phyloP scores from a whole-genome alignment of 1,284 basidiomycete species.

The Neonothopanus nambi region DNA sequence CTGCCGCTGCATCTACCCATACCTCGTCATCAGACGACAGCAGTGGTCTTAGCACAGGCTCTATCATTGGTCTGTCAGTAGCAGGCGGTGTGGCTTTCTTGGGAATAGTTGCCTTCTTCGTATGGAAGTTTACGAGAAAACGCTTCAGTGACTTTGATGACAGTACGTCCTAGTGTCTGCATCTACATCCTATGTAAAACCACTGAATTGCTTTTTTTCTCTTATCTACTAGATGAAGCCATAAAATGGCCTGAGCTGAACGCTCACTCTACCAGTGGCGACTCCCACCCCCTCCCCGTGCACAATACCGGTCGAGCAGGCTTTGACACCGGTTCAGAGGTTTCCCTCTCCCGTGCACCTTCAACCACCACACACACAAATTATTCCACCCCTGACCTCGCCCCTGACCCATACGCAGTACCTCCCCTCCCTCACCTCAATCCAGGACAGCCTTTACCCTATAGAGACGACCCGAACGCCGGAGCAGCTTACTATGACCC shows the following conservation, averaged over 20 bases:
- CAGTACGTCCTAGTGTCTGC: slow-evolving; percentile 56
- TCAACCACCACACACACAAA: slow-evolving; percentile 45
- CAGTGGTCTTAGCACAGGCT: slow-evolving; percentile 56
- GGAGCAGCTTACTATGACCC: slow-evolving; percentile 67
- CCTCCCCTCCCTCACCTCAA: slow-evolving; percentile 82
- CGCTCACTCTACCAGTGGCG: slow-evolving; percentile 47
- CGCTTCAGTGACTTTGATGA: slow-evolving; percentile 73
- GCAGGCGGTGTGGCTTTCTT: slow-evolving; percentile 73
- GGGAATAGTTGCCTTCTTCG: slow-evolving; percentile 67
- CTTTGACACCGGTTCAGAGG: slow-evolving; percentile 62
- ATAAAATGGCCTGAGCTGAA: slow-evolving; percentile 89
- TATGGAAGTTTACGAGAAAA: slow-evolving; percentile 83
- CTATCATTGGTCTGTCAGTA: slow-evolving; percentile 76
- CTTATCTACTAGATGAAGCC: slow-evolving; percentile 57
- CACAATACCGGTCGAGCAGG: slow-evolving; percentile 63
- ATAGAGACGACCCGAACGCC: slow-evolving; percentile 65
- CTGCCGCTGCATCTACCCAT: slow-evolving; percentile 24
- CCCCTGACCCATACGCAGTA: slow-evolving; percentile 73
- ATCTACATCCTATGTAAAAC: slow-evolving; percentile 9
- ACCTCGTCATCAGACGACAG: slow-evolving; percentile 9
- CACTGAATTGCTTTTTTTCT: slow-evolving; percentile 11
- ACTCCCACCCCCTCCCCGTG: slow-evolving; percentile 63
- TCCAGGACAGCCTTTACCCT: slow-evolving; percentile 62
- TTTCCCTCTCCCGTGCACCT: slow-evolving; percentile 55
- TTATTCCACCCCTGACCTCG: slow-evolving; percentile 42